Percentiles rank a stretch among this genome's conserved stretches.
Conservation (phyloP, 1,284 basidiomycete species). For the Cryptococcus depauperatus region DNA sequence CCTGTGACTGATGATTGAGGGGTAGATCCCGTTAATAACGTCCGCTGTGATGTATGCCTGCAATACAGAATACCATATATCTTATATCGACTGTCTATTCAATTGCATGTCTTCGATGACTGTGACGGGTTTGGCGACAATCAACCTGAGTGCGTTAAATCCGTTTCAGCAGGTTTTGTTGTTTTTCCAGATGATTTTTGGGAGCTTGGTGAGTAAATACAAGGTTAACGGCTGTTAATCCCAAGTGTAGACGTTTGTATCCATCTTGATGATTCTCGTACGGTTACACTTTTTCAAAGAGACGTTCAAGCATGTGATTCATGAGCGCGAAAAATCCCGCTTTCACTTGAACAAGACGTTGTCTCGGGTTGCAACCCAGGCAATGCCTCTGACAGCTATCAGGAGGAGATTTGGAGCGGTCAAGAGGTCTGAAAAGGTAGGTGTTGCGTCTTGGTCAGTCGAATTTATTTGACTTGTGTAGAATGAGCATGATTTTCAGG, state of each 20-base stretch:
- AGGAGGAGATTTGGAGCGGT: slow-evolving; percentile 15
- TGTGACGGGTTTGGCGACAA: slow-evolving; percentile 48
- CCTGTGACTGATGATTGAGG: not conserved
- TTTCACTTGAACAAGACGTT: slow-evolving; percentile 30
- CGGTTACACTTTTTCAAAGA: slow-evolving; percentile 59
- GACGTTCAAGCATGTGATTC: slow-evolving; percentile 62
- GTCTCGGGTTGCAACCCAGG: slow-evolving; percentile 20
- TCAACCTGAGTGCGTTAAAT: slow-evolving; percentile 47
- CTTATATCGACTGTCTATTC: slow-evolving; percentile 49
- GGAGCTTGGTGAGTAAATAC: slow-evolving; percentile 36
- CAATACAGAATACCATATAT: slow-evolving; percentile 41
- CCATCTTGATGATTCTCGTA: slow-evolving; percentile 44
- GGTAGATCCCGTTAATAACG: slow-evolving; percentile 46
- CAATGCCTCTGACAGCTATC: slow-evolving; percentile 22
- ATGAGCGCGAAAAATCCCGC: slow-evolving; percentile 44
- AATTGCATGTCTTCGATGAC: slow-evolving; percentile 49
- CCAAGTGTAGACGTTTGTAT: slow-evolving; percentile 33
- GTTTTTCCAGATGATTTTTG: slow-evolving; percentile 44
- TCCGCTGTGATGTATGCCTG: slow-evolving; percentile 47
- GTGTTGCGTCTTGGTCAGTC: too few relatives aligned
- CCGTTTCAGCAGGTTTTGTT: slow-evolving; percentile 49
- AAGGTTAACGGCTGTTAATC: not conserved
- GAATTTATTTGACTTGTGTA: too few relatives aligned
- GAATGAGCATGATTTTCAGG: too few relatives aligned
- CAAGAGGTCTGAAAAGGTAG: not conserved